Conservation (phyloP, 257 asterid species). For the Fraxinus anomala region DNA sequence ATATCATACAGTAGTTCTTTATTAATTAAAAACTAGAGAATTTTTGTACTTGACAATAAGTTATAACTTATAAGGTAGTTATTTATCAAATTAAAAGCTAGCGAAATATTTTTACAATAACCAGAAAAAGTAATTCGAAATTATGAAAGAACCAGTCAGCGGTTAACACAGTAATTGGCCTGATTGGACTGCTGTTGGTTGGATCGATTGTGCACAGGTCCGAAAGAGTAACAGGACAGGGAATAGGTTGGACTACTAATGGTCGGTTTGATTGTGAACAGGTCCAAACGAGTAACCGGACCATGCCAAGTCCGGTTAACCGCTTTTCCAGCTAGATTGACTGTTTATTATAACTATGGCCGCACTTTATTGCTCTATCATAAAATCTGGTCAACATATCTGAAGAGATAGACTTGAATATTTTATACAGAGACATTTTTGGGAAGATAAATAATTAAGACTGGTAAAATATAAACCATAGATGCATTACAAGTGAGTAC, state of each 20-base stretch:
- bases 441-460: not conserved
- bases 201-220: not conserved
- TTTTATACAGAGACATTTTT: not conserved
- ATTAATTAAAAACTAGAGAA: not conserved
- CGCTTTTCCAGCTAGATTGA: not conserved
- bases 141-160: no score
- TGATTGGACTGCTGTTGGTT: not conserved
- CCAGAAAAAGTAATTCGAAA: not conserved
- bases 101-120: no score
- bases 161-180: not conserved
- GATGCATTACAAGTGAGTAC: not conserved
- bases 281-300: not conserved
- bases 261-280: not conserved
- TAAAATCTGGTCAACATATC: not conserved
- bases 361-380: not conserved
- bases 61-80: no score
- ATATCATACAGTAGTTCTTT: not conserved
- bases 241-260: not conserved
- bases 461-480: not conserved
- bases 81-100: no score
- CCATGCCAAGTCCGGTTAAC: not conserved
- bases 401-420: not conserved
- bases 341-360: not conserved
- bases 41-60: no score
- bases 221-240: not conserved